Evolutionary conservation across 1,139 yeast genomes (phyloP).

Genomic region (Kurtzmaniella quercitrusa): DNA sequence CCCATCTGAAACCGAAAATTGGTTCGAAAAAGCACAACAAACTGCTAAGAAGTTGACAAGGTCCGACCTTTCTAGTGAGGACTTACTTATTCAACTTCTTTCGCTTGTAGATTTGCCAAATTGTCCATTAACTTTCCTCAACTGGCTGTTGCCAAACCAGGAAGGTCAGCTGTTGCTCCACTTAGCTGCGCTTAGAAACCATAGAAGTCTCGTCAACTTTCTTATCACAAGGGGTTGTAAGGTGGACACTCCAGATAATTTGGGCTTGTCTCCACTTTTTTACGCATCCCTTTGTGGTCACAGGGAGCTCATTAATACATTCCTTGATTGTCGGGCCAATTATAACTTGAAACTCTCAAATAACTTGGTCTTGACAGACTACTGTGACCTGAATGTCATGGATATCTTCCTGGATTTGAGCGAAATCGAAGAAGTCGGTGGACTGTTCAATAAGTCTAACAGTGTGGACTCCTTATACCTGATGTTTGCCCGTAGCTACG

Average conservation of each 20-base stretch:
- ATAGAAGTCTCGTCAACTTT: constrained; percentile 54
- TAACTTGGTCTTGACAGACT: constrained; percentile 51
- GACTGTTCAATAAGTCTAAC: constrained; percentile 22
- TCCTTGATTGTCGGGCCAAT: constrained; percentile 64
- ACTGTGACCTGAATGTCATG: constrained; percentile 64
- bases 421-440: constrained; percentile 15
- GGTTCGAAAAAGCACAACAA: constrained; percentile 48
- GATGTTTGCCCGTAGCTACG: constrained; percentile 35
- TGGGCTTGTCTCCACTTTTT: constrained; percentile 84
- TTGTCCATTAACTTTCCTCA: constrained; percentile 60
- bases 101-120: constrained; percentile 59
- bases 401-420: constrained; percentile 43
- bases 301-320: constrained; percentile 52
- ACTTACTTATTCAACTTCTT: constrained; percentile 58
- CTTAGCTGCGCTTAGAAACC: constrained; percentile 74
- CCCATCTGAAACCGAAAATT: constrained; percentile 20
- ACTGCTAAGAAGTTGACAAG: constrained; percentile 48
- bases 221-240: constrained; percentile 78
- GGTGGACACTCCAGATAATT: constrained; percentile 68
- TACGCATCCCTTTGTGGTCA: constrained; percentile 78
- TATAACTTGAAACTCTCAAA: constrained; percentile 52
- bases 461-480: constrained; percentile 41
- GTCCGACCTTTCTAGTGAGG: constrained; percentile 50
- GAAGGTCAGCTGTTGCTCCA: constrained; percentile 90
- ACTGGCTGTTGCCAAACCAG: constrained; percentile 74